Base-by-base conservation (phyloP, 2,329 filamentous ascomycete species). In the Aureobasidium sp. region DNA sequence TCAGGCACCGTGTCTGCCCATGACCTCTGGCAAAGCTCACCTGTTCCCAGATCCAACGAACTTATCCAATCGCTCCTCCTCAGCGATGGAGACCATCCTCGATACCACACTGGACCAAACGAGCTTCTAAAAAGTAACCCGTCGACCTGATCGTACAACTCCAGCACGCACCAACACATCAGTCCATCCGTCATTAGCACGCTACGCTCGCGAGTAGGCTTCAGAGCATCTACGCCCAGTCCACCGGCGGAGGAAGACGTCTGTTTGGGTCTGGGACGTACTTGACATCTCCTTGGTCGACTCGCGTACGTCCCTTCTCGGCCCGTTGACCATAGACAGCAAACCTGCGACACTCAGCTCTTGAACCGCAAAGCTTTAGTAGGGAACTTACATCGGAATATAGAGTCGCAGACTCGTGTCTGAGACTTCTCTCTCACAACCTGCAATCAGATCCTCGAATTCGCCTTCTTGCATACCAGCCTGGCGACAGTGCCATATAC, bases 401-500 rank as follows among this genome's bases (percentile, higher is more conserved):
- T 65, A 65, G 10, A 65, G 55, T 32, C 49, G 59, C 9, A 62
- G 39, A 27, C 53, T 59, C 25, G 53, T 36, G 16, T 62, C 45
- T 16, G 45, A 41, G 36, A 64, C 49, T 14, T 65, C 64, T 29
- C 47, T 55, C 34, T 50, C 53, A 45, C 54, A 61, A 16, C 57
- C 49, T 3, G 59, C 39, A 7, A 62, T 53, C 34, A 65, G 39
- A 11, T 48, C 45, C 6, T 48, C 44, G 36, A 65, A 63, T 36
- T 59, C 59, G n/a, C 25, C 27, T 30, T 29, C 27, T 25, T 51
- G 48, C 54, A 64, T 62, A n/a, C 64, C 64, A 30, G 44, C 42
- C 16, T 3, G 34, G 29, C 59, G 61, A 34, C 63, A 65, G 3
- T 63, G 54, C 59, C 60, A 65, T 39, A 62, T 10, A n/a, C 62